phyloP scores from a whole-genome alignment of 352 stramenopile genomes.

The Phytopythium ostracodes region DNA sequence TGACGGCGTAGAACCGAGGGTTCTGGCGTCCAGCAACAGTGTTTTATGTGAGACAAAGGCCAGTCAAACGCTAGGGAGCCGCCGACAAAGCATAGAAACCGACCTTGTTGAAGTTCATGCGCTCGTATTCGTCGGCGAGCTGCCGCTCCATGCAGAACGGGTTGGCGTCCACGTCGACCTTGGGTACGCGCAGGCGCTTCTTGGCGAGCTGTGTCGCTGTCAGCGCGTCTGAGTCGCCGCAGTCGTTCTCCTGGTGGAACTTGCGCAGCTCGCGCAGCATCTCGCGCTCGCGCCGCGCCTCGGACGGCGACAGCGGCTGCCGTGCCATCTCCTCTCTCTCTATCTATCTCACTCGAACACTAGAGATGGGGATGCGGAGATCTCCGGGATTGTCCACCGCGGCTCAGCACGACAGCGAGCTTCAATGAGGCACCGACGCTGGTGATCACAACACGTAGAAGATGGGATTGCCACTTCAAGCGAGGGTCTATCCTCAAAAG shows the following conservation, averaged over 20 bases:
- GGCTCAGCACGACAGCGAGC: too few species aligned
- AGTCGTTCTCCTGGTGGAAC: conserved; percentile 49
- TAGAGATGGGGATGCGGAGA: neutral
- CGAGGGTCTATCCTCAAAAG: too few species aligned
- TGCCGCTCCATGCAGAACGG: conserved; percentile 73
- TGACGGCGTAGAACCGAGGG: conserved; percentile 62
- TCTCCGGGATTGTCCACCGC: neutral
- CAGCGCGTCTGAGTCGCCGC: conserved; percentile 17
- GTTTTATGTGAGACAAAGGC: neutral
- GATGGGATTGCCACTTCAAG: neutral
- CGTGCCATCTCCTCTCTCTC: conserved; percentile 8
- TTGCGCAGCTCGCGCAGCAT: conserved; percentile 73
- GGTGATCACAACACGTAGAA: neutral
- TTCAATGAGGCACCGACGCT: too few species aligned
- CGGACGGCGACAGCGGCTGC: conserved; percentile 13
- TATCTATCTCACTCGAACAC: conserved; percentile 1
- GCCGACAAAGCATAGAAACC: neutral
- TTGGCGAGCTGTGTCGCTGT: conserved; percentile 53
- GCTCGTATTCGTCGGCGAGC: conserved; percentile 68
- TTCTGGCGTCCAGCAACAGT: conserved; percentile 30
- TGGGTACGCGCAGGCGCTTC: conserved; percentile 59
- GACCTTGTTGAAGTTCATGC: conserved; percentile 81
- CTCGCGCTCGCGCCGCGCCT: conserved; percentile 42
- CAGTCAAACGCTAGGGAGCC: neutral
- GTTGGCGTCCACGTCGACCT: conserved; percentile 54